Conservation (phyloP, 2,329 filamentous ascomycete species). For the Fusarium odoratissimum region DNA sequence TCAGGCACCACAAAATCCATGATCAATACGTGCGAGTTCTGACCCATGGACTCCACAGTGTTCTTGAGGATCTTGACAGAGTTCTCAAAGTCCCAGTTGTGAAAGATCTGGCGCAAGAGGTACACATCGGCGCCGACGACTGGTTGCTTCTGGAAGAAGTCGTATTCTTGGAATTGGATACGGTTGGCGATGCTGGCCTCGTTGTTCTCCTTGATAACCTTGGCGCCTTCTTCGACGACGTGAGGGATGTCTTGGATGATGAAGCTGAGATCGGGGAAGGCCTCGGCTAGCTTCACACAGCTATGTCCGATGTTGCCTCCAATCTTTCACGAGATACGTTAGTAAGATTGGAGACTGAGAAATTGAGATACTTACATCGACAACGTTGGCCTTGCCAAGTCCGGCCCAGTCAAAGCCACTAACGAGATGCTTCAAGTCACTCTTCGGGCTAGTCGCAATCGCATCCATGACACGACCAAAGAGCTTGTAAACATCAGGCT, state of each 20-base stretch:
- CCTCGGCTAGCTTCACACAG: not conserved
- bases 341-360: too few relatives aligned
- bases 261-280: not conserved
- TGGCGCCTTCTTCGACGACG: not conserved
- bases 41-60: not conserved
- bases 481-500: not conserved
- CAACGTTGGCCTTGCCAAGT: not conserved
- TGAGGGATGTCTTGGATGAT: not conserved
- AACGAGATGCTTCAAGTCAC: not conserved
- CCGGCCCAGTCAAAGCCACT: not conserved
- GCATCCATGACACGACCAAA: not conserved
- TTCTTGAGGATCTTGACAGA: not conserved
- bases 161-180: not conserved
- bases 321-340: not conserved
- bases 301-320: not conserved
- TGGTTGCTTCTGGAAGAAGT: constrained; percentile 1
- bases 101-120: not conserved
- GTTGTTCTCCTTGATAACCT: not conserved
- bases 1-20: not conserved
- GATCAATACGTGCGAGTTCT: not conserved
- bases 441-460: not conserved
- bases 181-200: not conserved
- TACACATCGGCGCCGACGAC: not conserved
- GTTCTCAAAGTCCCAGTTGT: constrained; percentile 10
- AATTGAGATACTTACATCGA: not conserved